Evolutionary conservation across 805 yeast genomes (phyloP).

Genomic region (Starmerella apis): DNA sequence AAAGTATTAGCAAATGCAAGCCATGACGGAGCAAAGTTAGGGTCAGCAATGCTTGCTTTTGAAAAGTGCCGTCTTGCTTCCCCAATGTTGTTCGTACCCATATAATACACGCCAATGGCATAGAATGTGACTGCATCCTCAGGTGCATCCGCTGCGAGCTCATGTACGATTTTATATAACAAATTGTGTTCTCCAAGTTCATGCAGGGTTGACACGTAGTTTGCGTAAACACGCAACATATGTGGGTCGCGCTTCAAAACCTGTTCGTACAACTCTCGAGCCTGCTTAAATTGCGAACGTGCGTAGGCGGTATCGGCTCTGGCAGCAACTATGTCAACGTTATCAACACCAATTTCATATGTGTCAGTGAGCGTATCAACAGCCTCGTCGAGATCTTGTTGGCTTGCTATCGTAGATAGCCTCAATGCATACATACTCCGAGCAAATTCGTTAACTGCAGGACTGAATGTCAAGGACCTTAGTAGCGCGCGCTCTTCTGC

Average conservation of each 20-base stretch:
- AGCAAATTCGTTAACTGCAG: constrained; percentile 64
- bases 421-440: constrained; percentile 63
- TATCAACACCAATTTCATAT: constrained; percentile 50
- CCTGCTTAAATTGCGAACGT: constrained; percentile 69
- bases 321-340: constrained; percentile 57
- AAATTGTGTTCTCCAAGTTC: constrained; percentile 77
- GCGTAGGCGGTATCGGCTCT: constrained; percentile 60
- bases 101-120: constrained; percentile 82
- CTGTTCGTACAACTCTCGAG: constrained; percentile 61
- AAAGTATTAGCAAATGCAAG: constrained; percentile 96
- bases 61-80: constrained; percentile 85
- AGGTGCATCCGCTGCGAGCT: constrained; percentile 75
- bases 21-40: constrained; percentile 93
- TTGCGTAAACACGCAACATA: constrained; percentile 62
- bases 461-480: constrained; percentile 56
- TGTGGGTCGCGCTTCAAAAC: constrained; percentile 45
- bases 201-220: constrained; percentile 70
- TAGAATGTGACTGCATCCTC: constrained; percentile 78
- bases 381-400: constrained; percentile 51
- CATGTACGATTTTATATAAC: constrained; percentile 70
- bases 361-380: constrained; percentile 57
- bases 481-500: constrained; percentile 45
- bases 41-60: constrained; percentile 76
- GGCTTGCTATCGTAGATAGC: constrained; percentile 57
- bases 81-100: constrained; percentile 55